phyloP scores from a whole-genome alignment of 75 land plant genomes.

The Cunninghamia lanceolata region DNA sequence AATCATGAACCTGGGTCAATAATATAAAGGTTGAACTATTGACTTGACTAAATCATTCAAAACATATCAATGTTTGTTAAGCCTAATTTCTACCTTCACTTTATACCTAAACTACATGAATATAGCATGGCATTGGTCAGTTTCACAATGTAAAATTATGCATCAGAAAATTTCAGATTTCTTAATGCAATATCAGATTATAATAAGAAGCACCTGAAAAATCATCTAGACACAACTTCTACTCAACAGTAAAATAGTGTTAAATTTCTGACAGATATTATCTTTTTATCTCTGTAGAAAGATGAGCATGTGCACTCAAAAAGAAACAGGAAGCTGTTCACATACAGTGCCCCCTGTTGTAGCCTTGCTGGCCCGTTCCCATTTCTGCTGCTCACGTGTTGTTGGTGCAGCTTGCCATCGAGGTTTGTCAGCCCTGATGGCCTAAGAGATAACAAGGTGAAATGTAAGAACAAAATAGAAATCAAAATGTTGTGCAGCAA shows the following conservation, averaged over 20 bases:
- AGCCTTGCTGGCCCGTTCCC: slow-evolving; percentile 84
- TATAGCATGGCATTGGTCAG: neutral
- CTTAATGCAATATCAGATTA: neutral
- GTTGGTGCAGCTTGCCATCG: slow-evolving; percentile 84
- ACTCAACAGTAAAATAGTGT: neutral
- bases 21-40: neutral
- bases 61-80: neutral
- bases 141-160: neutral
- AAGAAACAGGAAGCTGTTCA: slow-evolving; percentile 5
- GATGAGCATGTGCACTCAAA: neutral
- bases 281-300: neutral
- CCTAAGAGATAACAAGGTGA: slow-evolving; percentile 12
- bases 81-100: neutral
- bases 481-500: neutral
- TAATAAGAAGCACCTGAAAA: slow-evolving; percentile 5
- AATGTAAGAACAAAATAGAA: neutral
- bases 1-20: too few species aligned
- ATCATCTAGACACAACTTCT: neutral
- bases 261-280: neutral
- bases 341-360: slow-evolving; percentile 89
- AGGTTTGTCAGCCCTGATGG: slow-evolving; percentile 19
- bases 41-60: neutral
- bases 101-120: neutral
- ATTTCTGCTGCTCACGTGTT: slow-evolving; percentile 73
- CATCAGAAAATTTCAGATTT: neutral